These are phyloP conservation scores for Saturnispora diversa DNA, from an alignment of 805 yeast genomes.

Conservation along the genomic window DNA sequence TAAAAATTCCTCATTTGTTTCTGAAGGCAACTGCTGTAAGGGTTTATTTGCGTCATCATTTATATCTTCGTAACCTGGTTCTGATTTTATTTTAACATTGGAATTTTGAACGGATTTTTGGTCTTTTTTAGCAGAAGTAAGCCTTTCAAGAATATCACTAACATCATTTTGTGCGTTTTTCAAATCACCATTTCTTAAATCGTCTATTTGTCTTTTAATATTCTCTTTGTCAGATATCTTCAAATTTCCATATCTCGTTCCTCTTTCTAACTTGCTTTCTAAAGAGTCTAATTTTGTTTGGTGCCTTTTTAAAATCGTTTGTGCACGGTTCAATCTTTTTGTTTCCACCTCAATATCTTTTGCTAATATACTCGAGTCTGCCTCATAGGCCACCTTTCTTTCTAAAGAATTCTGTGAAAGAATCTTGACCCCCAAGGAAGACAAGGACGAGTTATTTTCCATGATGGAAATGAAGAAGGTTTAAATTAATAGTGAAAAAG, in stretches of 20 bases:
- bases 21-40: constrained; percentile 45
- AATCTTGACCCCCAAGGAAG: constrained; percentile 44
- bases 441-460: constrained; percentile 20
- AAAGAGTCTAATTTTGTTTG: constrained; percentile 39
- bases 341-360: constrained; percentile 68
- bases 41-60: constrained; percentile 15
- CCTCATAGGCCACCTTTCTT: constrained; percentile 57
- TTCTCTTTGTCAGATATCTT: constrained; percentile 58
- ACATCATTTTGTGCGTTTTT: constrained; percentile 51
- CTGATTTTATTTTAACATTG: constrained; percentile 11
- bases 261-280: constrained; percentile 39
- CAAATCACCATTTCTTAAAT: constrained; percentile 44
- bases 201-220: constrained; percentile 45
- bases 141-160: constrained; percentile 42
- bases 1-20: constrained; percentile 69
- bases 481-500: not conserved
- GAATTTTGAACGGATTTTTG: not conserved
- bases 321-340: constrained; percentile 65
- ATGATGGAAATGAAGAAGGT: not conserved
- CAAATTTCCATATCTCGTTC: constrained; percentile 32
- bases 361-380: constrained; percentile 50
- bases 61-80: constrained; percentile 5
- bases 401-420: constrained; percentile 82
- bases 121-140: constrained; percentile 26
- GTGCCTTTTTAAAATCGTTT: constrained; percentile 38